Evolutionary conservation across 2,329 filamentous ascomycete species (phyloP).

Genomic region (Trichoderma pleuroti): DNA sequence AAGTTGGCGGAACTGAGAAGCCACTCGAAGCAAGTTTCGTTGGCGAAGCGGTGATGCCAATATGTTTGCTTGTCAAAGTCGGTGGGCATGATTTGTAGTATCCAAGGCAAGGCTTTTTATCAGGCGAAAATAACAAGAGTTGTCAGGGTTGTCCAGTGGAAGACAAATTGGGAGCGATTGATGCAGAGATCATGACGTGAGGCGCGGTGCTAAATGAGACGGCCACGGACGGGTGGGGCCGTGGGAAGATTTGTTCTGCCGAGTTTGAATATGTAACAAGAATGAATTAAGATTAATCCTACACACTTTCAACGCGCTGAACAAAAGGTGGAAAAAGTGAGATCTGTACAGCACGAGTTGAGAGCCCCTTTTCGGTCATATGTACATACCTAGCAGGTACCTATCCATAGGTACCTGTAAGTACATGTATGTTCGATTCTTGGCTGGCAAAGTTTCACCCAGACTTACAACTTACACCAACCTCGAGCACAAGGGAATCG

Average conservation of each 20-base stretch:
- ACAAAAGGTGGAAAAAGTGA: no score
- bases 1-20: constrained; percentile 42
- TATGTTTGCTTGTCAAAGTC: constrained; percentile 50
- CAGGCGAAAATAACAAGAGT: background rate
- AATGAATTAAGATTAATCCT: background rate
- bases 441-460: no score
- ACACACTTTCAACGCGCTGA: no score
- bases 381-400: background rate
- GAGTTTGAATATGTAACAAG: background rate
- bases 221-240: background rate
- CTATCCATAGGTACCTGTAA: no score
- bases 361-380: background rate
- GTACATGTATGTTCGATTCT: no score
- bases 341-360: background rate
- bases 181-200: background rate
- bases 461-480: background rate
- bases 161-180: background rate
- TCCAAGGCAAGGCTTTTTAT: background rate
- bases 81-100: constrained; percentile 24
- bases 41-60: constrained; percentile 46
- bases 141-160: background rate
- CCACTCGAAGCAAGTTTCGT: constrained; percentile 48
- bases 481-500: background rate
- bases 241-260: background rate
- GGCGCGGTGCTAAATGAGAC: background rate